Base-by-base conservation (phyloP, 345 rosid species). In the Psidium friedrichsthalianum region DNA sequence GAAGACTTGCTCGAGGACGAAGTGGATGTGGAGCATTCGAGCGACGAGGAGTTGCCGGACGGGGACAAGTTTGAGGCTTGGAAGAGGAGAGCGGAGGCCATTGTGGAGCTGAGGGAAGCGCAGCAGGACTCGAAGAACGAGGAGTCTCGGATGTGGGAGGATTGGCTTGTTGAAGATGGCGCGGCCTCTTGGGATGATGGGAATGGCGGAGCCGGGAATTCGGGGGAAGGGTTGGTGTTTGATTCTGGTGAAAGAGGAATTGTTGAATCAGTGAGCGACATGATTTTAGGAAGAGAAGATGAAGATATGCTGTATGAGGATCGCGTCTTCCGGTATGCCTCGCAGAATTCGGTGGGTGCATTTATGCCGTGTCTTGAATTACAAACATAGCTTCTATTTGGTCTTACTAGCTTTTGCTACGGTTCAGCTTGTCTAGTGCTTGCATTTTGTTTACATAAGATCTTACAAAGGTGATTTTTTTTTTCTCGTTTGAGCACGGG, bases 11-110 rank as follows among this genome's bases (percentile, higher is more conserved):
- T 87, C 32, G 94, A 88, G 80, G 92, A 85, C n/a, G 93, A 86
- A 20, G 58, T 78, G n/a, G 91, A 87, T 11, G 52, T 51, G 80
- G 59, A 56, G 56, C 49, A 74, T 55, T 27, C 86, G 87, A 88
- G 87, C 3, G 85, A 86, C 32, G 91, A 89, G 22, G 93, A 88
- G 82, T 91, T 88, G 87, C 84, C 93, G 5, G 97, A 90, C 64
- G 90, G 86, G 83, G 95, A 92, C 84, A 95, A 92, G 83, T 97
- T 95, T 83, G 96, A 95, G 91, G 94, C 95, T 2, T 95, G 99
- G 98, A 95, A 91, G 95, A 95, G 93, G 90, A 90, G 98, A 89
- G 98, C 94, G 4, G 97, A 97, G 91, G 95, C 98, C 5, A 97
- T 97, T 61, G 92, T 95, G 27, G 98, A 97, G 92, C 82, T 95